Conservation (phyloP, 2,329 filamentous ascomycete species). For the Fusarium oligoseptatum region DNA sequence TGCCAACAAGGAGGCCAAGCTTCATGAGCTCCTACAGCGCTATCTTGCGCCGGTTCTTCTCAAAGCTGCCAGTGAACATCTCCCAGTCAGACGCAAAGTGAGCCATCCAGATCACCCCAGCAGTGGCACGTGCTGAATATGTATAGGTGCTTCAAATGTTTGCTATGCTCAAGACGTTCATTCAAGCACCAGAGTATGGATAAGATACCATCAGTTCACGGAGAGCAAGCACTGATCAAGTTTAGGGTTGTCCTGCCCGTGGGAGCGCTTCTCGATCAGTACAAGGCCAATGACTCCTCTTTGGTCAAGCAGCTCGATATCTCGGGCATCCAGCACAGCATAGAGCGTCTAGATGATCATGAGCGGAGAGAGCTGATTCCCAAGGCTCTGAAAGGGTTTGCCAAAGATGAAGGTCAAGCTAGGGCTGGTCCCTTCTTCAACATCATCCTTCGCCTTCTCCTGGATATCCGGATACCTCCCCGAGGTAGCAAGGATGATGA, state of each 20-base stretch:
- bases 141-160: constrained; percentile 64
- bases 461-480: constrained; percentile 77
- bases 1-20: constrained; percentile 85
- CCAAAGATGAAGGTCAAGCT: constrained; percentile 49
- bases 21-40: constrained; percentile 80
- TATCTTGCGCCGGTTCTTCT: constrained; percentile 87
- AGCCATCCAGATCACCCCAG: constrained; percentile 15
- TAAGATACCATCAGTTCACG: not conserved
- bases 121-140: constrained; percentile 3
- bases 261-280: constrained; percentile 86
- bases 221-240: constrained; percentile 14
- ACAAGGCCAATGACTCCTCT: constrained; percentile 79
- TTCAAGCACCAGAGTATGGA: constrained; percentile 63
- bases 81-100: constrained; percentile 83
- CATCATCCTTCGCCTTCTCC: constrained; percentile 81
- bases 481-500: constrained; percentile 84
- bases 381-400: constrained; percentile 52
- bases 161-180: constrained; percentile 66
- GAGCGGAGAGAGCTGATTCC: constrained; percentile 82
- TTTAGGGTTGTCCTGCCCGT: constrained; percentile 83
- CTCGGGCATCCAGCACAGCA: constrained; percentile 87
- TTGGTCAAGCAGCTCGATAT: constrained; percentile 91
- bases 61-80: constrained; percentile 86
- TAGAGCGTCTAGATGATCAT: constrained; percentile 62
- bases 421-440: constrained; percentile 78